Base-by-base conservation (phyloP, 2,329 filamentous ascomycete species). In the Hypoxylon sp. region DNA sequence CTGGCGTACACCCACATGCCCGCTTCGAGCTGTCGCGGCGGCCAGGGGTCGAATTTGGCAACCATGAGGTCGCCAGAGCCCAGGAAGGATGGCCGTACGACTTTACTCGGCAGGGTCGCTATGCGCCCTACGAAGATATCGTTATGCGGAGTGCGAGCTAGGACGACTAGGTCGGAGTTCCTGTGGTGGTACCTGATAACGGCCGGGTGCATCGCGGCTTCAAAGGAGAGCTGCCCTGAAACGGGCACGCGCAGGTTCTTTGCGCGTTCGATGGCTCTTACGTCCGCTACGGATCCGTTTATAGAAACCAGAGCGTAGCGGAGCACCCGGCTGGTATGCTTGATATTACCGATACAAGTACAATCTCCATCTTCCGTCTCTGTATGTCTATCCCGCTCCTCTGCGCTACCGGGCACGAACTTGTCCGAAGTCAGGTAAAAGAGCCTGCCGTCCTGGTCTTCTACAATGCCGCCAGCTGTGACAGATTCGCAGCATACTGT, bases 1-100 rank as follows among this genome's bases (percentile, higher is more conserved):
- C 41, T 41, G 14, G 55, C 52, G 23, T 68, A 68, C 61, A 68
- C 60, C 65, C 65, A 68, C 52, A 53, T 65, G 23, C 65, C 65
- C 1, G 19, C 48, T 7, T 68, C 65, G 3, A 58, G 11, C 28
- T 19, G 2, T 11, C 5, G 13, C 19, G 43, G 2, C 1, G 21
- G 2, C 13, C 34, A 14, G 30, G 25, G 9, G 3, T 45, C 55
- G 52, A 68, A 68, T 17, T 25, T 6, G 1, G 65, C 65, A 2
- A 46, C 13, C 17, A 65, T 55, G 13, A 60, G 60, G 17, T 52
- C 32, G n/a, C 13, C 21, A 7, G 38, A 17, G n/a, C 49, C 64
- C 6, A 14, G 43, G 13, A 14, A 43, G 13, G 34, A 43, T 2
- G 64, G 53, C 7, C 34, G 25, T 25, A 43, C 45, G 2, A 41